Base-by-base conservation (phyloP, 2,329 filamentous ascomycete genomes). In the Juglanconis oblonga region DNA sequence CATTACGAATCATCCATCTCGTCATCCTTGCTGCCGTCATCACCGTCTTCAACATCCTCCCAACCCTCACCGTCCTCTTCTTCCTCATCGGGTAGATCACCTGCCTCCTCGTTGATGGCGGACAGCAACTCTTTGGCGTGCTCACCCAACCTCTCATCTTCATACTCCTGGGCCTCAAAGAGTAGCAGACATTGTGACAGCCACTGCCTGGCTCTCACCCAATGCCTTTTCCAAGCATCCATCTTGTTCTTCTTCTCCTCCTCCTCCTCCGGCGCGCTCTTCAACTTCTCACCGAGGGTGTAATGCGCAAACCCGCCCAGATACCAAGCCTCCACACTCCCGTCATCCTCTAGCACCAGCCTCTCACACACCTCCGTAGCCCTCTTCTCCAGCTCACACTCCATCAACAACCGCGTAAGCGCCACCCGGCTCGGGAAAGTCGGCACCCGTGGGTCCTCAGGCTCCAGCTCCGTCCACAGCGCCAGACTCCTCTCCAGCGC, bases 251-350 rank as follows among this genome's bases (percentile, higher is more conserved):
- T 70, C 58, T 68, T 66, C 57, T 70, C 68, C 64, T 64, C 72
- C 62, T 64, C 63, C 31, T 63, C 65, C 10, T 58, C 56, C 24
- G 70, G 67, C 38, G 74, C 72, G 64, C 74, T 74, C 67, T 81
- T 84, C 68, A 85, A 78, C 79, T 88, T 90, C 72, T 90, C 84
- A 10, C 89, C 90, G 64, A 90, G 79, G 61, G 97, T 83, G 71
- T 92, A 91, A 66, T 96, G 81, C 67, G 92, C 93, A 91, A 94
- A 98, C 4, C 95, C 96, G 48, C 95, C 95, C 5, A 99, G 81
- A 76, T 99, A 99, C 92, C 93, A 97, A 17, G 91, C 90, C 76
- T 99, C 95, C 24, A 99, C 90, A 72, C 94, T 97, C 70, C 90
- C 84, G 71, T 99, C 96, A 66, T 99, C 94, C 72, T 99, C 95